Base-by-base conservation (phyloP, 1,284 basidiomycete genomes). In the Blastosporella zonata region DNA sequence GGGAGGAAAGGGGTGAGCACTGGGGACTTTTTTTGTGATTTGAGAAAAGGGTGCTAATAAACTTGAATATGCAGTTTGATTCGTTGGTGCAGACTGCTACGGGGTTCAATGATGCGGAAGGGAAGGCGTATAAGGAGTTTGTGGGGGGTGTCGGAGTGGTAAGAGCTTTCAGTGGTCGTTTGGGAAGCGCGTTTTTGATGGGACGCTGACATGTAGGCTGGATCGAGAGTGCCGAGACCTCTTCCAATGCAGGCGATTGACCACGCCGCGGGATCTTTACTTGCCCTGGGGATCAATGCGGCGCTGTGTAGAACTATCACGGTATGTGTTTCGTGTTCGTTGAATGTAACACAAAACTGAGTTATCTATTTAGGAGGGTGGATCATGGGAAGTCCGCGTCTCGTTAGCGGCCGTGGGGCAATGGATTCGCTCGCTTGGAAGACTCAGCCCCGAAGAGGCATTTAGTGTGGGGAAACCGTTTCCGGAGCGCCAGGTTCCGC, bases 41-140 rank as follows among this genome's bases (percentile, higher is more conserved):
- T 13, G 25, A 27, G 9, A 27, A 12, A 9, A 31, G 12, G 8
- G 8, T 25, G 10, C 13, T 18, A 3, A 12, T 10, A n/a, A 34
- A 3, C 25, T 15, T 38, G 29, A 9, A 20, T 37, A 18, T 47
- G 2, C 50, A 82, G 81, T 87, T 85, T 52, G 84, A 87, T 57
- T 84, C 82, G 0, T 68, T 87, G 2, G 78, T 84, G 0, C 83
- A 87, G 62, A 84, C 81, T 0, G 79, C 81, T 0, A 76, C 73
- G 0, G 84, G 84, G 0, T 79, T 84, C 61, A 85, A 84, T 49
- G 60, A 68, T 20, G 76, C 78, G 7, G 84, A 86, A 65, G 77
- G 70, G 0, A 62, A 73, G 43, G 77, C 77, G 2, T 78, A 70
- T 52, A 65, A 67, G 0, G 41, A 57, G 2, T 75, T 62, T 46